Evolutionary conservation across 2,329 filamentous ascomycete genomes (phyloP).

Genomic region (Chaetomium sp.): DNA sequence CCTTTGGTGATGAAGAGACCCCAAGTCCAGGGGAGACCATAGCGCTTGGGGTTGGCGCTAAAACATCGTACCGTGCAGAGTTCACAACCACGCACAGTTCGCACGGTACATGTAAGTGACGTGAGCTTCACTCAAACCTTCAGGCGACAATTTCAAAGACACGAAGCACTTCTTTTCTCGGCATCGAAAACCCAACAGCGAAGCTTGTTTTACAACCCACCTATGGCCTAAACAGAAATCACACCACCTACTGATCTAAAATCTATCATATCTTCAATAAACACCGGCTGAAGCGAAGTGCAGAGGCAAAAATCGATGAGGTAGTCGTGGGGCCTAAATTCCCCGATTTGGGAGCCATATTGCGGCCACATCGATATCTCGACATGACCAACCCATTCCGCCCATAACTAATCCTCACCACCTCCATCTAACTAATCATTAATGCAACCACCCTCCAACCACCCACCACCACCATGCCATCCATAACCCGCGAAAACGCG

Average conservation of each 20-base stretch:
- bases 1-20: too few relatives aligned
- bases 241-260: not conserved
- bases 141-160: too few relatives aligned
- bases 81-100: too few relatives aligned
- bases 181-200: too few relatives aligned
- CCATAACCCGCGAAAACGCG: slow-evolving; percentile 39
- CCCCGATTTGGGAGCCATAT: not conserved
- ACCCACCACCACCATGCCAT: slow-evolving; percentile 9
- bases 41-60: too few relatives aligned
- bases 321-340: not conserved
- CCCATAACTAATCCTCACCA: not conserved
- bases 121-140: too few relatives aligned
- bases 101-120: too few relatives aligned
- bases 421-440: not conserved
- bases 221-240: too few relatives aligned
- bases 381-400: slow-evolving; percentile 5
- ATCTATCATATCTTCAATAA: not conserved
- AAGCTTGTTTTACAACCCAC: too few relatives aligned
- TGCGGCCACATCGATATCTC: not conserved
- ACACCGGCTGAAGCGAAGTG: not conserved
- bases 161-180: too few relatives aligned
- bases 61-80: too few relatives aligned
- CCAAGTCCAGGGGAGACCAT: too few relatives aligned
- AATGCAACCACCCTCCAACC: not conserved
- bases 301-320: not conserved